Base-by-base conservation (phyloP, 306 rosid species). In the Inga leiocalycina region DNA sequence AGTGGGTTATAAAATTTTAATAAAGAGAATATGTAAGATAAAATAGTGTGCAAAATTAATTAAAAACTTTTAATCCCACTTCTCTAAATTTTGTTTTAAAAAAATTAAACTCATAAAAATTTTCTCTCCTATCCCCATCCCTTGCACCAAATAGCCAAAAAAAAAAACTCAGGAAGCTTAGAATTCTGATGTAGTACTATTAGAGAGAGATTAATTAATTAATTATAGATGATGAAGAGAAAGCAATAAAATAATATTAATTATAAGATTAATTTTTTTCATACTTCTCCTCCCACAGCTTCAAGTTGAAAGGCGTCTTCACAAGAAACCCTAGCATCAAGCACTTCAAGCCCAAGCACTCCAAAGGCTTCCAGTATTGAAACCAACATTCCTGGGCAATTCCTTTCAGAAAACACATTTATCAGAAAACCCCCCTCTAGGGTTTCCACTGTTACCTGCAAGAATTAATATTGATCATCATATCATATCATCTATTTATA, bases 241-340 rank as follows among this genome's bases (percentile, higher is more conserved):
- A 41, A 11, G 32, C 14, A 39, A 62, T 24, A 20, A 70, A 41
- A 10, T 75, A 19, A 78, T 2, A 64, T 57, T 3, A 64, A 13
- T 2, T 32, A 30, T 64, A 12, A 30, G n/a, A 30, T 65, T 32
- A 65, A 65, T 32, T 24, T 56, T 52, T 10, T 46, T 45, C 92
- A 87, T 89, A 93, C 98, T 82, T 95, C 97, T 91, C 86, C 95
- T 69, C 97, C 98, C 13, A 91, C 82, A 3, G 95, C 97, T 87
- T 95, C 88, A 15, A 93, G 91, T 54, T 91, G 97, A 84, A 95
- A 95, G 79, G 74, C 88, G 76, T 93, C 97, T 51, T 92, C 87
- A 81, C 98, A 95, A 80, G 98, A 90, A 86, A 92, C 95, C 93
- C 90, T 91, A 82, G 98, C 98, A 84, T 95, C 93, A 45, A 91